Base-by-base conservation (phyloP, 129 eudicot species). In the Pulicaria dysenterica region DNA sequence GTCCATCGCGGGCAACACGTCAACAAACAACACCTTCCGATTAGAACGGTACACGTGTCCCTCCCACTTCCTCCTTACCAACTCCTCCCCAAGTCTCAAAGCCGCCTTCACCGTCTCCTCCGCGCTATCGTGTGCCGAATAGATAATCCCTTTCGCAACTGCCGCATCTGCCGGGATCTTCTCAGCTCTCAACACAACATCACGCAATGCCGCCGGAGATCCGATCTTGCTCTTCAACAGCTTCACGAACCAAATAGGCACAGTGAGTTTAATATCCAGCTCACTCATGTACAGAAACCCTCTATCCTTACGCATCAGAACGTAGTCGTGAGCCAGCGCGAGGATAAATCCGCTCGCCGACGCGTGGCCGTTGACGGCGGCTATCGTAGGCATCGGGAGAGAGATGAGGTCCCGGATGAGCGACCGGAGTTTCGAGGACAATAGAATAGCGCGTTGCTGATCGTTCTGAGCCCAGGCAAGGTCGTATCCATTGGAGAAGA, bases 401-500 rank as follows among this genome's bases (percentile, higher is more conserved):
- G 85, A 74, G 45, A 91, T 73, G 0, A 91, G 81, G 65, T 81
- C 89, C 42, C 73, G 67, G 62, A 91, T 58, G 17, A 91, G 77
- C 7, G 62, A 69, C 4, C 92, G 84, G 84, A 91, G 84, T 71
- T 88, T 90, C 7, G 63, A 34, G 45, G 85, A 73, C 89, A 90
- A 60, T 16, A 73, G 17, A 16, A 73, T 74, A 5, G 53, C 69
- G 39, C 86, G 87, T 15, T 59, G 13, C 13, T 73, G 82, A 16
- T 84, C 75, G 62, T 81, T 39, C 0, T 55, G 37, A 14, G 89
- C 69, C 97, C 97, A 91, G 3, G 69, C 55, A 48, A 88, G 85
- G 40, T 92, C 96, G 83, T 78, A 92, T 75, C 96, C 97, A 31
- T 92, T 92, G 82, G 88, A 86, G 85, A 92, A 92, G 88, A 78